Conservation (phyloP, 192 early-diverging fungal genomes). For the Gryganskiella cystojenkinii region DNA sequence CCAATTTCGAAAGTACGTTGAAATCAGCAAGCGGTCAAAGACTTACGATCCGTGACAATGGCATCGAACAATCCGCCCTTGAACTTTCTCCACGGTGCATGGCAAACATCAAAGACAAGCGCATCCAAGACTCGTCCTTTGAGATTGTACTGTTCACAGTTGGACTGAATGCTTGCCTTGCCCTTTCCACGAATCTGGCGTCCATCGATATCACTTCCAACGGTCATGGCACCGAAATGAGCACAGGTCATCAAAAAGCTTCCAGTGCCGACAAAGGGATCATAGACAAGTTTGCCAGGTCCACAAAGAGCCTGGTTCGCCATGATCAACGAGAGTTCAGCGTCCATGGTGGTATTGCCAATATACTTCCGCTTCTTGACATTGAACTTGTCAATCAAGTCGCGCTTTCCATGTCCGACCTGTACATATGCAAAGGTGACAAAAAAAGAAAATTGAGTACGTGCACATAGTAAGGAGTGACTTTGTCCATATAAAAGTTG, state of each 20-base stretch:
- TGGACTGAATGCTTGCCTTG: constrained; percentile 70
- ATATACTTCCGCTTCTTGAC: constrained; percentile 96
- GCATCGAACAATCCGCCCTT: constrained; percentile 78
- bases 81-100: constrained; percentile 80
- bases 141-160: constrained; percentile 87
- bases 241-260: constrained; percentile 93
- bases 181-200: constrained; percentile 94
- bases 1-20: too few species aligned
- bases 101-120: constrained; percentile 87
- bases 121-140: constrained; percentile 80
- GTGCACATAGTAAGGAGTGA: too few species aligned
- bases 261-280: constrained; percentile 98
- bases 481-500: too few species aligned
- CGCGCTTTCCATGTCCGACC: constrained; percentile 77
- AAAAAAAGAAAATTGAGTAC: too few species aligned
- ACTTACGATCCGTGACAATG: constrained; percentile 87
- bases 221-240: constrained; percentile 90
- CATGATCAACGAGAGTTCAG: constrained; percentile 96
- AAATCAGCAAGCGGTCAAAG: neutral
- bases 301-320: constrained; percentile 91
- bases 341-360: constrained; percentile 98
- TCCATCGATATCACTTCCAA: constrained; percentile 98
- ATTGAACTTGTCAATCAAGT: constrained; percentile 84
- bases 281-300: constrained; percentile 84
- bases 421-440: constrained; percentile 5